Evolutionary conservation across 768 basidiomycete species (phyloP).

Genomic region (Suillus tomentosus): DNA sequence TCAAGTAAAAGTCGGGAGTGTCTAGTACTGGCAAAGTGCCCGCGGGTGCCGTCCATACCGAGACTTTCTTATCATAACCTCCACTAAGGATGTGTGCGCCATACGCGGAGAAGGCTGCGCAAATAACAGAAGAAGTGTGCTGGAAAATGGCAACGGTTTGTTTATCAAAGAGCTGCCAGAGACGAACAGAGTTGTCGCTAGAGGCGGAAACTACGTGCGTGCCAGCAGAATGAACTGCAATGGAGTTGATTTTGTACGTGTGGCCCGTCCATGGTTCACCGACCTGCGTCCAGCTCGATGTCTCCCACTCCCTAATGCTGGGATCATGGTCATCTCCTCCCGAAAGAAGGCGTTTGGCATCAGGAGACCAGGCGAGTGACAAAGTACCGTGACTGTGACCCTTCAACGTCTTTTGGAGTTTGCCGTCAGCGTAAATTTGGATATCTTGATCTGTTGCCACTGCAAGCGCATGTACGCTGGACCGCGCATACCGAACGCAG

Average conservation of each 20-base stretch:
- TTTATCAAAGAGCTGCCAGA: neutral
- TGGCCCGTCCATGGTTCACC: neutral
- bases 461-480: neutral
- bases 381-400: neutral
- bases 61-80: neutral
- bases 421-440: neutral
- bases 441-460: neutral
- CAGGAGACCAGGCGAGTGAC: neutral
- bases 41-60: neutral
- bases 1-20: no score
- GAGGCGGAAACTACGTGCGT: neutral
- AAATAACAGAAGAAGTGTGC: neutral
- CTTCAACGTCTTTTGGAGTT: neutral
- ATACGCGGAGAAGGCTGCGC: neutral
- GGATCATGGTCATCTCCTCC: neutral
- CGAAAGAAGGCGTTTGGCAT: neutral
- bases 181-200: conserved; percentile 1
- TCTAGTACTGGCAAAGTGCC: neutral
- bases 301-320: neutral
- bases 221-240: neutral
- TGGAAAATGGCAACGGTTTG: neutral
- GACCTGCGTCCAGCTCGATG: neutral
- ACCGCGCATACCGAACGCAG: conserved; percentile 3
- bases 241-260: neutral
- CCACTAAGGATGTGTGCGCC: neutral